These are phyloP conservation scores for Trichoderma polysporum DNA, from an alignment of 2,329 filamentous ascomycete genomes.

Conservation along the genomic window DNA sequence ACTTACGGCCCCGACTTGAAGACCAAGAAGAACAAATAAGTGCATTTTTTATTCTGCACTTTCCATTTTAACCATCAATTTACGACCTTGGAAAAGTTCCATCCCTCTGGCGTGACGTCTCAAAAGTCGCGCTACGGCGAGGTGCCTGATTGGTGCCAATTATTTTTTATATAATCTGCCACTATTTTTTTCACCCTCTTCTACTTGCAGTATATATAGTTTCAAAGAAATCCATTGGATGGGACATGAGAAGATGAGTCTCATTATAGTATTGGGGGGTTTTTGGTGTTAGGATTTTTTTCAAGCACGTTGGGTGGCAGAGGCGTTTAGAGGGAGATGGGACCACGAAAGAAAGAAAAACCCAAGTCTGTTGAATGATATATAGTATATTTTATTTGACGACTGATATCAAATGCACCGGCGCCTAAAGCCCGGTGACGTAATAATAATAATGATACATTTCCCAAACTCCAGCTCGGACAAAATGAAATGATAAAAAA, in stretches of 20 bases:
- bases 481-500: neutral
- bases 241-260: neutral
- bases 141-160: neutral
- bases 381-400: constrained; percentile 18
- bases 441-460: constrained; percentile 20
- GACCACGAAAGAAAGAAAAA: constrained; percentile 7
- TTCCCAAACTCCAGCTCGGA: constrained; percentile 11
- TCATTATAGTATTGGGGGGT: neutral
- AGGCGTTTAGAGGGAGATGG: constrained; percentile 7
- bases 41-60: neutral
- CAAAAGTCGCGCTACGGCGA: neutral
- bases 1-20: constrained; percentile 41
- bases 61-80: neutral
- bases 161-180: constrained; percentile 1
- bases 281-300: neutral
- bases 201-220: constrained; percentile 9
- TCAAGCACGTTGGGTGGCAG: neutral
- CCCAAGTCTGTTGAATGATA: constrained; percentile 7
- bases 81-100: constrained; percentile 8
- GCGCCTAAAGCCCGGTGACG: neutral
- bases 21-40: constrained; percentile 46
- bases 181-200: neutral
- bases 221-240: neutral
- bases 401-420: constrained; percentile 14
- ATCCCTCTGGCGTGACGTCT: neutral